These are phyloP conservation scores for Pythium phragmitis DNA, from an alignment of 352 stramenopile species.

Conservation along the genomic window DNA sequence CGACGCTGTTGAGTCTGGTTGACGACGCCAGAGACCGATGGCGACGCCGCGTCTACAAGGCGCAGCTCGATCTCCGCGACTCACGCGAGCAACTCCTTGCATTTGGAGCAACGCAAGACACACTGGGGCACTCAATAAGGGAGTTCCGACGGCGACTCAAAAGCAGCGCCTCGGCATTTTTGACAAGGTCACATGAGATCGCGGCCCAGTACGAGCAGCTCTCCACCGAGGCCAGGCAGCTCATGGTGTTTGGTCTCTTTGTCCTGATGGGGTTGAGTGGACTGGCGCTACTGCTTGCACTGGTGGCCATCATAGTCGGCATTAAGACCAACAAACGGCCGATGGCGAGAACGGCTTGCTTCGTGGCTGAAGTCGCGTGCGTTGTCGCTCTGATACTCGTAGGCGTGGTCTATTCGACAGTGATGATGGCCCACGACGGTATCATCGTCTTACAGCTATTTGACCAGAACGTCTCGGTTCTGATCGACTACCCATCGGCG, in stretches of 20 bases:
- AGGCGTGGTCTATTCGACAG: conserved; percentile 49
- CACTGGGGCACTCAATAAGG: conserved; percentile 31
- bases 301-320: conserved; percentile 36
- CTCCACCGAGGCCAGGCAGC: conserved; percentile 26
- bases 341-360: conserved; percentile 39
- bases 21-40: conserved; percentile 36
- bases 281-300: conserved; percentile 29
- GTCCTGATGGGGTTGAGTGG: conserved; percentile 33
- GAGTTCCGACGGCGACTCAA: conserved; percentile 37
- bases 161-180: conserved; percentile 28
- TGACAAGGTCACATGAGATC: conserved; percentile 13
- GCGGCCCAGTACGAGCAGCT: conserved; percentile 30
- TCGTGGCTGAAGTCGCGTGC: conserved; percentile 42
- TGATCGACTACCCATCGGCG: conserved; percentile 26
- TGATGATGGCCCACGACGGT: conserved; percentile 49
- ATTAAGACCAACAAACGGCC: conserved; percentile 40
- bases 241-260: conserved; percentile 37
- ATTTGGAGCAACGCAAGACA: conserved; percentile 30
- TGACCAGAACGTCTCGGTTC: conserved; percentile 31
- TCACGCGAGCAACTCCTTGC: conserved; percentile 41
- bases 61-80: conserved; percentile 54
- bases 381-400: conserved; percentile 42
- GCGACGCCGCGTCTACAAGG: conserved; percentile 42
- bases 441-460: conserved; percentile 43
- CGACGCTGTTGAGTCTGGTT: conserved; percentile 34